These are phyloP conservation scores for Arctium lappa DNA, from an alignment of 129 eudicot genomes.

Conservation along the genomic window DNA sequence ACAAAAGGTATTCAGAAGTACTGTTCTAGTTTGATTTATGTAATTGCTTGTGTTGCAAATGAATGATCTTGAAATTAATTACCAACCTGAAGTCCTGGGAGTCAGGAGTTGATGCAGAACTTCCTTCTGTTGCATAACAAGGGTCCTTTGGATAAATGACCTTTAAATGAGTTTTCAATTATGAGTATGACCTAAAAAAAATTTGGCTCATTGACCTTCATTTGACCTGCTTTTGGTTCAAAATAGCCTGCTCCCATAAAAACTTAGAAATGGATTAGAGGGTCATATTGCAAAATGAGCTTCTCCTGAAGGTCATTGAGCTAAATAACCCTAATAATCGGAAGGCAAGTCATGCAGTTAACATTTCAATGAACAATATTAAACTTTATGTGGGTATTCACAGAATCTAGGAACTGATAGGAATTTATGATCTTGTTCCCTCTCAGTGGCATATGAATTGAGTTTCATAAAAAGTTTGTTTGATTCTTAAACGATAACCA, in stretches of 20 bases:
- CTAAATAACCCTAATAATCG: background rate
- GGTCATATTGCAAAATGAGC: background rate
- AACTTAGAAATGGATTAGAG: background rate
- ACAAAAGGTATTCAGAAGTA: conserved; percentile 53
- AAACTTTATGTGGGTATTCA: too few relatives aligned
- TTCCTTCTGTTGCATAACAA: background rate
- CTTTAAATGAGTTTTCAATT: background rate
- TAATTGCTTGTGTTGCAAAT: background rate
- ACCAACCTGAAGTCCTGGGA: background rate
- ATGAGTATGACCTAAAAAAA: background rate
- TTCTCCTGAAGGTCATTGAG: background rate
- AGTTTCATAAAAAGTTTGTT: too few relatives aligned
- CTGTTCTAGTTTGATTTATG: background rate
- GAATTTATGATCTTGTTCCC: too few relatives aligned
- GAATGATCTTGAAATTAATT: background rate
- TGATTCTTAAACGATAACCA: too few relatives aligned
- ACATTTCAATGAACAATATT: background rate
- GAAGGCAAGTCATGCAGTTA: background rate
- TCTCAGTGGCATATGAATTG: too few relatives aligned
- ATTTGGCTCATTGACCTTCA: background rate
- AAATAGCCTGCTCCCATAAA: background rate
- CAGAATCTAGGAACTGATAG: background rate
- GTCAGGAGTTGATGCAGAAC: background rate
- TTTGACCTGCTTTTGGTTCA: background rate
- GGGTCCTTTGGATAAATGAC: background rate